phyloP scores from a whole-genome alignment of 208 protist species.

The Crithidia bombi region DNA sequence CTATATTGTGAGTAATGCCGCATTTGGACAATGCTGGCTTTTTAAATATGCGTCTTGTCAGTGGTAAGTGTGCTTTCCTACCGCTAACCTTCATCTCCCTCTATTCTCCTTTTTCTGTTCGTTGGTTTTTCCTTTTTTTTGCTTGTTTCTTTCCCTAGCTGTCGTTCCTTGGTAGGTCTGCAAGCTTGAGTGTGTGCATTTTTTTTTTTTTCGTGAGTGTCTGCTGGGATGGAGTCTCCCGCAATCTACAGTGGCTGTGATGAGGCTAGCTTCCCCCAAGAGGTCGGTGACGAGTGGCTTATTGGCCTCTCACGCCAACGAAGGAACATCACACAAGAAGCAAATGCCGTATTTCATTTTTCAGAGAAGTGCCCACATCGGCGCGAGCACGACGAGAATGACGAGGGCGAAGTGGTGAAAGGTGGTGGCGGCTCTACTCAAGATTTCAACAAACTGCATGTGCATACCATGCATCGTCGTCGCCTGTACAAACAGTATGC shows the following conservation, averaged over 20 bases:
- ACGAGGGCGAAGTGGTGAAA: neutral
- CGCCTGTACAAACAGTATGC: conserved; percentile 66
- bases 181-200: too few species aligned
- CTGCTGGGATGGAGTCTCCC: conserved; percentile 22
- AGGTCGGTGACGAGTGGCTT: conserved; percentile 14
- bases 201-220: neutral
- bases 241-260: neutral
- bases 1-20: too few species aligned
- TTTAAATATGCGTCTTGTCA: neutral
- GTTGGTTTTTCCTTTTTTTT: conserved; percentile 6
- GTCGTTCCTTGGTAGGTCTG: too few species aligned
- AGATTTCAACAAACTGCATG: neutral
- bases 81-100: neutral
- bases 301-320: conserved; percentile 2
- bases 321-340: neutral
- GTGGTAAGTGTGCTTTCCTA: neutral
- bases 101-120: conserved; percentile 12
- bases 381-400: neutral
- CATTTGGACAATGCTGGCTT: too few species aligned
- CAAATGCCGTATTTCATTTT: neutral
- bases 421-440: neutral
- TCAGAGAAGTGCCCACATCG: too few species aligned
- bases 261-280: neutral
- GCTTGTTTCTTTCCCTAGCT: conserved; percentile 9
- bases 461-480: conserved; percentile 65